Evolutionary conservation across 306 rosid species (phyloP).

Genomic region (Ziziphus jujuba): DNA sequence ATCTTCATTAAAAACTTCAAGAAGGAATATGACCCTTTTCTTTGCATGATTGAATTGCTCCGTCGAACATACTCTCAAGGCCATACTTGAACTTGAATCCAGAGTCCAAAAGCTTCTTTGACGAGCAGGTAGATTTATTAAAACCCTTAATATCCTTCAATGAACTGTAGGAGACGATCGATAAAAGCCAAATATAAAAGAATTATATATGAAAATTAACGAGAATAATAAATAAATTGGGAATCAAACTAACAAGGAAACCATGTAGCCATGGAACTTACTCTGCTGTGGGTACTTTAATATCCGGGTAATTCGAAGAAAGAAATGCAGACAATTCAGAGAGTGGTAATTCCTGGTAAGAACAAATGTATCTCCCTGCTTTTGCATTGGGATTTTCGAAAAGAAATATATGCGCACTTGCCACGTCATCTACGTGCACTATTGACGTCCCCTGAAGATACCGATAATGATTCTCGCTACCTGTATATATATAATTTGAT

Average conservation of each 20-base stretch:
- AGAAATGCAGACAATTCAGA: slow-evolving; percentile 31
- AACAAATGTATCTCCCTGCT: slow-evolving; percentile 59
- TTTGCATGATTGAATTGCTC: slow-evolving; percentile 45
- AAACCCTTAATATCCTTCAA: slow-evolving; percentile 20
- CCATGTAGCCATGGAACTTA: slow-evolving; percentile 30
- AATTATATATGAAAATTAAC: neutral
- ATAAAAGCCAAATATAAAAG: neutral
- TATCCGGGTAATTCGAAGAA: slow-evolving; percentile 43
- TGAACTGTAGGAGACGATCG: slow-evolving; percentile 19
- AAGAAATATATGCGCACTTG: slow-evolving; percentile 52
- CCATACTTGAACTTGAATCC: slow-evolving; percentile 53
- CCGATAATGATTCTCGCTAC: slow-evolving; percentile 29
- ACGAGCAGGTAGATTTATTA: slow-evolving; percentile 12
- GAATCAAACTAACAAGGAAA: neutral
- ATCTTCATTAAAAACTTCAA: too few relatives aligned
- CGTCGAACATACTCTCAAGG: slow-evolving; percentile 41
- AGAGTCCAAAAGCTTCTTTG: slow-evolving; percentile 54
- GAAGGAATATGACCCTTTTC: slow-evolving; percentile 26
- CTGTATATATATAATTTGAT: slow-evolving; percentile 17
- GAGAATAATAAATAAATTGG: neutral
- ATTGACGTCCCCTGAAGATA: slow-evolving; percentile 19
- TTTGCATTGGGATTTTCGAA: slow-evolving; percentile 51
- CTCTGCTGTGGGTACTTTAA: slow-evolving; percentile 43
- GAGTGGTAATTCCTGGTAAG: slow-evolving; percentile 31
- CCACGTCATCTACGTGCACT: slow-evolving; percentile 66